A percentile compares a stretch with the other conserved stretches of the same genome.
Evolutionary conservation across 2,329 filamentous ascomycete genomes (phyloP).

Genomic region (Colletotrichum navitas): DNA sequence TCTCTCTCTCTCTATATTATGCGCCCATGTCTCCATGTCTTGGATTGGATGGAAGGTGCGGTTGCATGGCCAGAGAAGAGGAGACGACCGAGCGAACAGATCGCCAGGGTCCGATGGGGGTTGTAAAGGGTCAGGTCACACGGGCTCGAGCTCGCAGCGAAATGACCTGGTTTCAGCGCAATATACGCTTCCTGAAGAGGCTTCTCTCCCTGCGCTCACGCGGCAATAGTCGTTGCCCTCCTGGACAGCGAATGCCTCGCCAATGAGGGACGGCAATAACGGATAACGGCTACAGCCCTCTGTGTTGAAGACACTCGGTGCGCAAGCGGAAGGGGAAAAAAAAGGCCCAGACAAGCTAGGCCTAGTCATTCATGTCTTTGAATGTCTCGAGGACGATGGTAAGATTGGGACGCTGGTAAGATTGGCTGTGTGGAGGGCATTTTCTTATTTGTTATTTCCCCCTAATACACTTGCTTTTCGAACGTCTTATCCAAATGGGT

Average conservation of each 20-base stretch:
- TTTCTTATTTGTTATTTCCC: conserved; percentile 2
- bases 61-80: conserved; percentile 19
- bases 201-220: conserved; percentile 33
- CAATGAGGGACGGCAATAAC: conserved; percentile 1
- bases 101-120: conserved; percentile 3
- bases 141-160: conserved; percentile 28
- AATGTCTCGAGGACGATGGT: conserved; percentile 6
- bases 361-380: neutral
- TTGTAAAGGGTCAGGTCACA: neutral
- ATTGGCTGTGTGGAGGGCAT: conserved; percentile 3
- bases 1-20: no score
- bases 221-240: conserved; percentile 11
- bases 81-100: conserved; percentile 8
- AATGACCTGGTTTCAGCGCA: conserved; percentile 40
- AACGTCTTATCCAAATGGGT: neutral
- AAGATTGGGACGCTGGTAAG: conserved; percentile 21
- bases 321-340: neutral
- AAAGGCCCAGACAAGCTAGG: neutral
- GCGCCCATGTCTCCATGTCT: conserved; percentile 30
- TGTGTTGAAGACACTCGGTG: conserved; percentile 27
- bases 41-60: conserved; percentile 20
- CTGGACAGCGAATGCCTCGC: conserved; percentile 8
- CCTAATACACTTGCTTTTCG: neutral
- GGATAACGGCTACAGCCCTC: neutral
- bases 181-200: conserved; percentile 9